Conservation (phyloP, 2,329 filamentous ascomycete species). For the Mollisiaceae sp. region DNA sequence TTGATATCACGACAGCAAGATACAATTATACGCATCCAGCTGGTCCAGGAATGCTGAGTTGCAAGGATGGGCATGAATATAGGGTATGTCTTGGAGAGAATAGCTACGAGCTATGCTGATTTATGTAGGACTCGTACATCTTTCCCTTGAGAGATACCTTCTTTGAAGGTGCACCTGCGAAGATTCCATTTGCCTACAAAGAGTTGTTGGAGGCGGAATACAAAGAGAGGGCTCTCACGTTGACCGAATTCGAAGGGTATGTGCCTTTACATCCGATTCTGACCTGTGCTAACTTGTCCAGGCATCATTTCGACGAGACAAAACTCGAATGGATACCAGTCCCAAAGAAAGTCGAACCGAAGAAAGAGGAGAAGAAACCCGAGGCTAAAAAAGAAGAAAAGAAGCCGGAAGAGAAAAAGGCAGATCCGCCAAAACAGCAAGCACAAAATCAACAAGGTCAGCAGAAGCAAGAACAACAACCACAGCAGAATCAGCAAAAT, state of each 20-base stretch:
- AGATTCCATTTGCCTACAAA: constrained; percentile 68
- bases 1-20: constrained; percentile 81
- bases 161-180: constrained; percentile 70
- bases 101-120: constrained; percentile 15
- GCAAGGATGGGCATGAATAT: constrained; percentile 58
- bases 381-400: constrained; percentile 9
- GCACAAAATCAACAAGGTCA: constrained; percentile 10
- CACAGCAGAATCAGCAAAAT: not conserved
- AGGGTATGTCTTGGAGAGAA: constrained; percentile 42
- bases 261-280: constrained; percentile 30
- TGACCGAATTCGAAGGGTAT: constrained; percentile 59
- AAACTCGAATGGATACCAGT: constrained; percentile 45
- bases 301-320: constrained; percentile 49
- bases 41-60: constrained; percentile 53
- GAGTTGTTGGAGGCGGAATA: constrained; percentile 65
- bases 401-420: constrained; percentile 17
- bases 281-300: constrained; percentile 28
- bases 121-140: constrained; percentile 59
- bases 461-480: not conserved
- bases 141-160: constrained; percentile 72
- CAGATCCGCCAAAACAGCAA: constrained; percentile 4
- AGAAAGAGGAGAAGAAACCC: constrained; percentile 6
- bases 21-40: constrained; percentile 45
- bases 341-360: constrained; percentile 20
- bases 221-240: constrained; percentile 53